Evolutionary conservation across 805 yeast species (phyloP), one percentile per base, ranked within the genome.

Genomic region (Candida lessepsii): DNA sequence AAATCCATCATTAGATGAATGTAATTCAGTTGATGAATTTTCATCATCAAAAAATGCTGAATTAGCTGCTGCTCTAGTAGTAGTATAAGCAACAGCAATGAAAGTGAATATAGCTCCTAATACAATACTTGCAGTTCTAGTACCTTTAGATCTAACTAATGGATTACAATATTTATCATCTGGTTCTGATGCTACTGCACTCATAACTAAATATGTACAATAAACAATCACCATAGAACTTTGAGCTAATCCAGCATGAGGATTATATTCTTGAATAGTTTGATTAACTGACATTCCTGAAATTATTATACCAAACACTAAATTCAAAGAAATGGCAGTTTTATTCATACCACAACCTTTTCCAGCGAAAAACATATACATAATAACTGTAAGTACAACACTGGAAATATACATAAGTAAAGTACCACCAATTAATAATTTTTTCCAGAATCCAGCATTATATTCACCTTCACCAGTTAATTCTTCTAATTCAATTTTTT

Each of bases 201-300:
- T 81, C 70, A 93, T 78, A 2, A 89, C 81, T 51, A 93, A 68
- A 57, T 93, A 93, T 0, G 97, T 85, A 61, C 98, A 88, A 63
- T 93, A 93, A 16, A 89, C 75, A 9, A 91, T 82, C 26, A 95
- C 98, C 90, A 95, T 90, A 11, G 96, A 89, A 9, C 96, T 76
- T 67, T 93, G 99, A 3, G 99, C 97, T 36, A 93, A 70, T 1
- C 99, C 99, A 1, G 96, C 96, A 51, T 85, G 86, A 4, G 98
- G 95, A 61, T 95, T 95, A 54, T 76, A 80, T 57, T 88, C 97
- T 62, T 93, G 98, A 15, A 93, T 82, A 18, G 74, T 75, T 27
- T 95, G 95, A 52, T 85, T 78, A 29, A 95, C 75, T 0, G 96
- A 86, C 41, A 89, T 59, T 0, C 66, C 75, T 0, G 96, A 79